These are phyloP conservation scores for Auriscalpium microsporum DNA, from an alignment of 768 basidiomycete genomes.

Conservation along the genomic window DNA sequence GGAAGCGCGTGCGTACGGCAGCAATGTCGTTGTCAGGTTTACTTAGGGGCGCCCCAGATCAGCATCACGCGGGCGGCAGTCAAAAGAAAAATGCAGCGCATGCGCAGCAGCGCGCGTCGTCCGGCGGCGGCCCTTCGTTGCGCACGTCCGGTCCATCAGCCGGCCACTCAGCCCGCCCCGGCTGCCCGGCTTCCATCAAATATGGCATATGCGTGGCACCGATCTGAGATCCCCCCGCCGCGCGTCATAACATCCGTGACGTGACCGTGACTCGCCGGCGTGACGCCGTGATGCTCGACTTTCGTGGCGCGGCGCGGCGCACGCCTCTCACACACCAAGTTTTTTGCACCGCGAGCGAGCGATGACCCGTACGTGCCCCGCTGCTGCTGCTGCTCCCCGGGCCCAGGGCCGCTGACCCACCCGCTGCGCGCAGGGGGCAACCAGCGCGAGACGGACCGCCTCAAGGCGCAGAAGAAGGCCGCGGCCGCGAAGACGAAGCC, in stretches of 20 bases:
- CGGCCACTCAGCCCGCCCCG: background rate
- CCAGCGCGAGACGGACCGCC: conserved; percentile 70
- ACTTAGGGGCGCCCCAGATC: no score
- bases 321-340: background rate
- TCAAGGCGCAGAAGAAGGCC: conserved; percentile 65
- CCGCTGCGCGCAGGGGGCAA: conserved; percentile 53
- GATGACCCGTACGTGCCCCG: conserved; percentile 13
- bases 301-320: background rate
- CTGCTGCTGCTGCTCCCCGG: background rate
- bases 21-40: no score
- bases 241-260: background rate
- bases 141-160: background rate
- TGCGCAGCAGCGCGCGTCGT: no score
- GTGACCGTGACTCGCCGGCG: background rate
- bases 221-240: background rate
- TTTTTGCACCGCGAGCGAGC: background rate
- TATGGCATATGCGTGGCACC: background rate
- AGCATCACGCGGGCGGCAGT: no score
- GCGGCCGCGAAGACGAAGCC: conserved; percentile 48
- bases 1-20: no score
- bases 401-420: background rate
- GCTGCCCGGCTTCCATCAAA: no score
- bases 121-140: no score
- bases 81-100: no score
- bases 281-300: background rate